These are phyloP conservation scores for Cryoendolithus antarcticus DNA, from an alignment of 2,329 filamentous ascomycete species.

Conservation along the genomic window DNA sequence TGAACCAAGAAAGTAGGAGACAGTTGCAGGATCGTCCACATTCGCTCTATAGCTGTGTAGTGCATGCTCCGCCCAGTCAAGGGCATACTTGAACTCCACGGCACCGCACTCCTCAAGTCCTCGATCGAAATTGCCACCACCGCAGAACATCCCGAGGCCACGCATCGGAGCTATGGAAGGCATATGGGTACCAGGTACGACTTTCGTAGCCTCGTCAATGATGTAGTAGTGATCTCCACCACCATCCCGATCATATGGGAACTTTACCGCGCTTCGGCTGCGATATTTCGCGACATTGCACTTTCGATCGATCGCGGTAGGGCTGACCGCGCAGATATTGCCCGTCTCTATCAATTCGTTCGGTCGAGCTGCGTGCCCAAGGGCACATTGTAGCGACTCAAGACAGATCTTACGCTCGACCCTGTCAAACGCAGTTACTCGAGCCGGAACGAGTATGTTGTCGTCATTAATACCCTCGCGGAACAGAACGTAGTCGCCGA, in stretches of 20 bases:
- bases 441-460: too few relatives aligned
- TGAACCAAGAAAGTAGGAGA: slow-evolving; percentile 54
- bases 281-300: neutral
- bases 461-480: too few relatives aligned
- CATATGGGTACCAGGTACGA: too few relatives aligned
- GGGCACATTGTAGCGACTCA: too few relatives aligned
- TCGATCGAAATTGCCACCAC: slow-evolving; percentile 64
- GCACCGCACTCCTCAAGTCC: slow-evolving; percentile 61
- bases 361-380: slow-evolving; percentile 19
- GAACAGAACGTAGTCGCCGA: too few relatives aligned
- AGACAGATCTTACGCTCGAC: too few relatives aligned
- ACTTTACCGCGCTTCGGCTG: too few relatives aligned
- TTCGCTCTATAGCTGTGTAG: slow-evolving; percentile 68
- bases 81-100: slow-evolving; percentile 52
- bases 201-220: too few relatives aligned
- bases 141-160: slow-evolving; percentile 64
- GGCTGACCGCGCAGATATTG: too few relatives aligned
- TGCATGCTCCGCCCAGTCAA: slow-evolving; percentile 53
- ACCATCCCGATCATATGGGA: slow-evolving; percentile 54
- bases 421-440: too few relatives aligned
- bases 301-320: too few relatives aligned
- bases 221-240: slow-evolving; percentile 51
- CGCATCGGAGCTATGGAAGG: slow-evolving; percentile 7
- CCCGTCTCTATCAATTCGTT: slow-evolving; percentile 54
- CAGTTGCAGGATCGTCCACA: slow-evolving; percentile 24